Evolutionary conservation across 2,329 filamentous ascomycete genomes (phyloP), one percentile per base, ranked within the genome.

Genomic region (Calonectria ilicicola): DNA sequence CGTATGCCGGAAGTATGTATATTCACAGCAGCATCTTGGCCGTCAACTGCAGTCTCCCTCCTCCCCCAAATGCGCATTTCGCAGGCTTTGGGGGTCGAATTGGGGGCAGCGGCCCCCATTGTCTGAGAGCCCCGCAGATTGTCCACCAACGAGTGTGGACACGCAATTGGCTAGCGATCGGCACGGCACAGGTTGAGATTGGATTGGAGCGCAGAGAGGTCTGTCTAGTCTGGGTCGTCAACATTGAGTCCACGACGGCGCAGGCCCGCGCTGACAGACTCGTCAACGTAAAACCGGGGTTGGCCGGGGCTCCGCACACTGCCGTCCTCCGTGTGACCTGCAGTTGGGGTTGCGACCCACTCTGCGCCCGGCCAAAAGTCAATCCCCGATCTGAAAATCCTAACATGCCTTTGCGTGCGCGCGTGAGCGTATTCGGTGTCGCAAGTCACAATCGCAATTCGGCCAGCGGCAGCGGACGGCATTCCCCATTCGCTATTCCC

Each of bases 281-380:
- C 53, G 53, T 58, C 35, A 40, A 60, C 53, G 32, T 19, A 60
- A 60, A 60, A 60, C 73, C 65, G 74, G 74, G 67, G 67, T 72
- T 64, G 72, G 74, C 74, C 71, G 76, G 75, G 75, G 77, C 77
- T 79, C 77, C 77, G 77, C 76, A 79, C 38, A 17, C 47, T 38
- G 40, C 56, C 72, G 58, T 65, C 35, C 76, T 75, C 76, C 74
- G 74, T 75, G 71, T 79, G 77, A 79, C 77, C 77, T 77, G 72
- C 74, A 75, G 75, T 78, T 79, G 77, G 77, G 75, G 77, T 70
- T 78, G 72, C 72, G 77, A 72, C 74, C 76, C 74, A 70, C 63
- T 69, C 69, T 74, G 70, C 53, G 40, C 21, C 66, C 44, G 29
- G 66, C 70, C 69, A 75, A 70, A 74, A 77, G 70, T 65, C 65